Evolutionary conservation across 2,329 filamentous ascomycete genomes (phyloP).

Genomic region (Colletotrichum cordylinicola): DNA sequence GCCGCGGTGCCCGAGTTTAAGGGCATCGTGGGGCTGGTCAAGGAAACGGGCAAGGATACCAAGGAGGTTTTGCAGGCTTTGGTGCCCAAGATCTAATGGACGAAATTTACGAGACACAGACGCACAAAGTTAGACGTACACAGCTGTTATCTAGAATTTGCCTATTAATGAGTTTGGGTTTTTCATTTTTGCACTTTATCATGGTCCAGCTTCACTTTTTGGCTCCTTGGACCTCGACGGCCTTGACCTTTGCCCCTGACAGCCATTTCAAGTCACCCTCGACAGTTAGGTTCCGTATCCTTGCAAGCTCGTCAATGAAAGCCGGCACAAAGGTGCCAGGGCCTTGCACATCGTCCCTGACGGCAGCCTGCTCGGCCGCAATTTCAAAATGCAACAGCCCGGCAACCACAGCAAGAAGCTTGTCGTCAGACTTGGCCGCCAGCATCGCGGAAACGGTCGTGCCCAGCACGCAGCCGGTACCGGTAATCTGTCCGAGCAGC

Average conservation of each 20-base stretch:
- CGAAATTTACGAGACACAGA: too few species aligned
- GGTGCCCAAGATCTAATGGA: slow-evolving; percentile 61
- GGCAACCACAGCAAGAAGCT: slow-evolving; percentile 75
- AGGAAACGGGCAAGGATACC: slow-evolving; percentile 75
- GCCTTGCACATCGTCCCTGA: slow-evolving; percentile 69
- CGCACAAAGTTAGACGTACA: neutral
- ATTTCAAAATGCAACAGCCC: slow-evolving; percentile 79
- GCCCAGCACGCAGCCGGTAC: slow-evolving; percentile 85
- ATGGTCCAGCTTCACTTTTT: neutral
- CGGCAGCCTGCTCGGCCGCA: slow-evolving; percentile 73
- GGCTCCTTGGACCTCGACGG: slow-evolving; percentile 31
- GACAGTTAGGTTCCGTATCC: slow-evolving; percentile 53
- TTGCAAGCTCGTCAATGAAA: slow-evolving; percentile 76
- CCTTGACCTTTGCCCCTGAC: slow-evolving; percentile 52
- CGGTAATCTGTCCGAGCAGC: slow-evolving; percentile 73
- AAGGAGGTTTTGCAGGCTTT: slow-evolving; percentile 71
- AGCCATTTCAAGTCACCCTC: slow-evolving; percentile 58
- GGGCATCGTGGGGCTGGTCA: slow-evolving; percentile 76
- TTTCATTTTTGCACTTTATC: neutral
- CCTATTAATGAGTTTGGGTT: neutral
- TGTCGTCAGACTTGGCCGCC: slow-evolving; percentile 66
- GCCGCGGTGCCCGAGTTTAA: slow-evolving; percentile 76
- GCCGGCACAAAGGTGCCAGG: slow-evolving; percentile 87
- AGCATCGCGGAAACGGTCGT: slow-evolving; percentile 80
- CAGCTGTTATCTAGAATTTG: neutral